Evolutionary conservation across 2,329 filamentous ascomycete genomes (phyloP).

Genomic region (Alternaria sp.): DNA sequence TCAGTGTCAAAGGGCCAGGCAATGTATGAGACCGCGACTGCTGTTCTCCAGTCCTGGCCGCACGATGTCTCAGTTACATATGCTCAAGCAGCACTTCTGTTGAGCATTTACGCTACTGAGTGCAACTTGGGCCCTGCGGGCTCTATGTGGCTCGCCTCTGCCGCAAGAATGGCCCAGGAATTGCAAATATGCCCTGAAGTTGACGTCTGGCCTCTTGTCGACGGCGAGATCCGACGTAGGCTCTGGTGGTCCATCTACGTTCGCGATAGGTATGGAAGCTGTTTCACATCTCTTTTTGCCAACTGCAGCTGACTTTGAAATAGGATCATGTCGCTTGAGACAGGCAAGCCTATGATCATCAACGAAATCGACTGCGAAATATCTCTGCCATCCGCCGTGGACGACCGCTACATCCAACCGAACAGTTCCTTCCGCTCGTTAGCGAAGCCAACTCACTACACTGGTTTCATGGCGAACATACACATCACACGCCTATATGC

Average conservation of each 20-base stretch:
- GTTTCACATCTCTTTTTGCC: neutral
- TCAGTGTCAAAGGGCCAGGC: conserved; percentile 63
- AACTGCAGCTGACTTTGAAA: conserved; percentile 29
- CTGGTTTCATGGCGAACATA: conserved; percentile 77
- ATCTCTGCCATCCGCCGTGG: conserved; percentile 75
- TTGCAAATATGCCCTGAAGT: conserved; percentile 80
- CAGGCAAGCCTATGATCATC: conserved; percentile 81
- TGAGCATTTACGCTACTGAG: conserved; percentile 81
- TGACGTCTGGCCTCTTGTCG: conserved; percentile 74
- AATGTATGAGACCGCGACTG: conserved; percentile 74
- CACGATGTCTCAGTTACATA: conserved; percentile 79
- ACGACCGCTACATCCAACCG: conserved; percentile 75
- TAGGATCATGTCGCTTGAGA: conserved; percentile 76
- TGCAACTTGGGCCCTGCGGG: conserved; percentile 84
- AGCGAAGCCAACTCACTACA: conserved; percentile 57
- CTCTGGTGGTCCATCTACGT: conserved; percentile 96
- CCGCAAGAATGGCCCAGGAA: conserved; percentile 81
- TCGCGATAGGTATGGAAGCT: conserved; percentile 71
- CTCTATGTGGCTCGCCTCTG: conserved; percentile 83
- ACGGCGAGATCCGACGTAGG: conserved; percentile 83
- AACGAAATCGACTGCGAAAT: conserved; percentile 89
- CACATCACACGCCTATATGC: conserved; percentile 81
- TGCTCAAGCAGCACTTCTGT: conserved; percentile 73
- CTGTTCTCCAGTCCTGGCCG: conserved; percentile 79
- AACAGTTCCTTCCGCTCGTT: conserved; percentile 54